A percentile compares a stretch with the other conserved stretches of the same genome.
These are phyloP conservation scores for Eucalyptus erythrocorys DNA, from an alignment of 345 rosid genomes.

Conservation along the genomic window DNA sequence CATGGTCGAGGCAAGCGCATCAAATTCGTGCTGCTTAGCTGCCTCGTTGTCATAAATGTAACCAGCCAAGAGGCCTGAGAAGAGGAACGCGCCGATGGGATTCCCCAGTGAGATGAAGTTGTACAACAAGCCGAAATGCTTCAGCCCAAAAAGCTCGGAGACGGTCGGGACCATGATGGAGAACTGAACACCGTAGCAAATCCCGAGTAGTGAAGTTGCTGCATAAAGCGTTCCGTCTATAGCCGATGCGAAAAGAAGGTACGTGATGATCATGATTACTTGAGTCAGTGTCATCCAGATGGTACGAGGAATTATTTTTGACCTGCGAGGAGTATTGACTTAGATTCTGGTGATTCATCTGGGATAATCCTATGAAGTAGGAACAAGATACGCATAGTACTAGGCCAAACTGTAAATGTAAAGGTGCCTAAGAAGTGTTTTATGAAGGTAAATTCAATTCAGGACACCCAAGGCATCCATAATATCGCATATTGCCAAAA, in stretches of 20 bases:
- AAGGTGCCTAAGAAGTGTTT: neutral
- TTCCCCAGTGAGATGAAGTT: conserved; percentile 55
- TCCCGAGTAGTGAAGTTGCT: conserved; percentile 50
- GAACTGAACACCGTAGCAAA: conserved; percentile 58
- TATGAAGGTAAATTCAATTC: neutral
- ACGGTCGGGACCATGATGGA: conserved; percentile 57
- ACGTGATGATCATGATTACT: conserved; percentile 33
- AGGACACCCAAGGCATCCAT: neutral
- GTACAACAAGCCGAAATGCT: conserved; percentile 44
- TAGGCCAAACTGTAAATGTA: neutral
- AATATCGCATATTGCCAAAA: neutral
- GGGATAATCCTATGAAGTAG: neutral
- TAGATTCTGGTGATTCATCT: neutral
- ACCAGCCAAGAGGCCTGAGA: conserved; percentile 59
- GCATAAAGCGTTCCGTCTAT: conserved; percentile 29
- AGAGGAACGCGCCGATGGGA: conserved; percentile 53
- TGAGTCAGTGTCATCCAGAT: conserved; percentile 49
- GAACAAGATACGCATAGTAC: neutral
- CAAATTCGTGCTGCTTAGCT: conserved; percentile 31
- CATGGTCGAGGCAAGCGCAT: conserved; percentile 7
- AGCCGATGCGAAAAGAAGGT: conserved; percentile 51
- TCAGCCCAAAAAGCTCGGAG: conserved; percentile 56
- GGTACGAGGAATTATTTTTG: conserved; percentile 42
- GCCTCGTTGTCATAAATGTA: conserved; percentile 42
- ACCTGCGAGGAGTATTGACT: conserved; percentile 14